phyloP scores from a whole-genome alignment of 805 yeast genomes.

The Dipodascus geniculatus region DNA sequence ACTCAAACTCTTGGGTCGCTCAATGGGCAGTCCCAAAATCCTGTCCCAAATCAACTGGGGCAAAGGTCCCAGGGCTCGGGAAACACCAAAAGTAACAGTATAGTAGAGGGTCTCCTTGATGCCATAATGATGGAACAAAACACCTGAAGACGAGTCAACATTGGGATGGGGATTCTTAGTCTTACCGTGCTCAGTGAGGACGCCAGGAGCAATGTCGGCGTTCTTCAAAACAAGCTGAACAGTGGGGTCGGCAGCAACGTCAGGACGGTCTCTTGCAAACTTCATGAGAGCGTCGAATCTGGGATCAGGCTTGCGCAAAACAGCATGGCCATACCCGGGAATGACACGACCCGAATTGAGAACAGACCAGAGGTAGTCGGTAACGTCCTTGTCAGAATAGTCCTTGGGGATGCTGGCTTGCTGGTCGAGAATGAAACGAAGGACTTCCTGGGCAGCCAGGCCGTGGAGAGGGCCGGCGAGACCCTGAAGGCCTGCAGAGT shows the following conservation, averaged over 20 bases:
- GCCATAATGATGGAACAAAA: slow-evolving; percentile 70
- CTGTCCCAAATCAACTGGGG: slow-evolving; percentile 75
- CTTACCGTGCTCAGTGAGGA: slow-evolving; percentile 67
- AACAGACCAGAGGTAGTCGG: slow-evolving; percentile 50
- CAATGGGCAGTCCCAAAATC: slow-evolving; percentile 65
- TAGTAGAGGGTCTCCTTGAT: slow-evolving; percentile 60
- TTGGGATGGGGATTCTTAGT: slow-evolving; percentile 81
- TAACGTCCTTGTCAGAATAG: slow-evolving; percentile 37
- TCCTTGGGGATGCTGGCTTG: slow-evolving; percentile 31
- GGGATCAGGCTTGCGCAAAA: slow-evolving; percentile 73
- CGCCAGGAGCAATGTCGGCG: slow-evolving; percentile 63
- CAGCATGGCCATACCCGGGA: slow-evolving; percentile 88
- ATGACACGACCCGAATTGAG: slow-evolving; percentile 66
- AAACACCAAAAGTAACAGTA: slow-evolving; percentile 74
- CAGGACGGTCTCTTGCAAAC: slow-evolving; percentile 42
- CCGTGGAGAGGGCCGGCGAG: slow-evolving; percentile 84
- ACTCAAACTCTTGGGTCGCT: slow-evolving; percentile 58
- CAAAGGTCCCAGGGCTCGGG: slow-evolving; percentile 69
- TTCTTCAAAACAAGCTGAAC: slow-evolving; percentile 56
- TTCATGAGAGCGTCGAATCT: slow-evolving; percentile 64
- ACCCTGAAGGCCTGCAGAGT: slow-evolving; percentile 71
- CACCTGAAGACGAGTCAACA: slow-evolving; percentile 73
- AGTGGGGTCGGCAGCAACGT: slow-evolving; percentile 50
- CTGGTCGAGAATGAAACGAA: slow-evolving; percentile 59
- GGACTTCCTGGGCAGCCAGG: slow-evolving; percentile 76